These are phyloP conservation scores for Sodiomyces alkalinus DNA, from an alignment of 2,329 filamentous ascomycete genomes.

Conservation along the genomic window DNA sequence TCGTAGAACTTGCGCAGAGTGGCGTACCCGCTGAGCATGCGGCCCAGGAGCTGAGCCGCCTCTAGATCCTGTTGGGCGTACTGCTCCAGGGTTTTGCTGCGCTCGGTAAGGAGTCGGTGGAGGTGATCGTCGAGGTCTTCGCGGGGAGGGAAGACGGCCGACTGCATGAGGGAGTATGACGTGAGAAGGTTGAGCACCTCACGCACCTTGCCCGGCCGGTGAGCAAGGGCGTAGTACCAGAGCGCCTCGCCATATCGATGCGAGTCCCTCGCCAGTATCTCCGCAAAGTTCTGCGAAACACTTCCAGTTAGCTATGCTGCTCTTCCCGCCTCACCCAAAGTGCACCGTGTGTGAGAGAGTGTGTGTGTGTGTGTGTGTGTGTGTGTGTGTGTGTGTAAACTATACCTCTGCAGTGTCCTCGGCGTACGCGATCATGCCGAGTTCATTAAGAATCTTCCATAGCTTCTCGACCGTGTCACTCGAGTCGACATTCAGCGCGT, in stretches of 20 bases:
- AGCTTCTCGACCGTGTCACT: conserved; percentile 65
- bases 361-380: conserved; percentile 10
- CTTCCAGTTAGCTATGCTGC: too few relatives aligned
- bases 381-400: neutral
- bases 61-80: conserved; percentile 64
- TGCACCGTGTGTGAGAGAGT: too few relatives aligned
- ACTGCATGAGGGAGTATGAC: conserved; percentile 75
- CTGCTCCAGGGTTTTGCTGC: conserved; percentile 54
- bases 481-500: conserved; percentile 46
- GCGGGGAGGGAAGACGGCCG: conserved; percentile 59
- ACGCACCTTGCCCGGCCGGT: conserved; percentile 63
- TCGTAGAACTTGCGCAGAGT: conserved; percentile 84
- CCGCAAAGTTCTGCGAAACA: conserved; percentile 79
- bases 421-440: conserved; percentile 67
- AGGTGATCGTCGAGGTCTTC: conserved; percentile 61
- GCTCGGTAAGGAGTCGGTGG: conserved; percentile 51
- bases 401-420: conserved; percentile 70
- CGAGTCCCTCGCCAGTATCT: conserved; percentile 55
- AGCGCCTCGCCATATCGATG: conserved; percentile 74
- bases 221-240: conserved; percentile 81
- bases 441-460: conserved; percentile 59
- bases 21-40: conserved; percentile 81
- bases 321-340: too few relatives aligned
- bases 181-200: conserved; percentile 77
- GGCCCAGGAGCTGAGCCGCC: conserved; percentile 70